Percentiles rank a stretch among this genome's conserved stretches.
phyloP scores from a whole-genome alignment of 768 basidiomycete genomes.

The Sarcodon sp. region DNA sequence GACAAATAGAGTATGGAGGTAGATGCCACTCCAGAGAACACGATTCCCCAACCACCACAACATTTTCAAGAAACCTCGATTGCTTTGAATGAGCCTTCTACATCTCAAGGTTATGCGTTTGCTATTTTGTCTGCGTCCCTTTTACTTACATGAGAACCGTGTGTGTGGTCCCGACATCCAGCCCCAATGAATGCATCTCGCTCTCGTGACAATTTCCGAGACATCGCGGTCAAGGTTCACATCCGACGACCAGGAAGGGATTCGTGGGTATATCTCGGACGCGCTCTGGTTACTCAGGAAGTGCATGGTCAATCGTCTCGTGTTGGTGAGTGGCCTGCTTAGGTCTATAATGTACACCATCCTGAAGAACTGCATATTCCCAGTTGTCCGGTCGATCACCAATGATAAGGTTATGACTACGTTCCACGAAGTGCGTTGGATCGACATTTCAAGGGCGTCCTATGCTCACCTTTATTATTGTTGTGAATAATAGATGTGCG shows the following conservation, averaged over 20 bases:
- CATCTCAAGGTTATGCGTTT: neutral
- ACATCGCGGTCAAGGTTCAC: slow-evolving; percentile 78
- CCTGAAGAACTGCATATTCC: slow-evolving; percentile 9
- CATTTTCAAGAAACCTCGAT: neutral
- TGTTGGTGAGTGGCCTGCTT: slow-evolving; percentile 43
- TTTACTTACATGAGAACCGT: too few species aligned
- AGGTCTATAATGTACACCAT: neutral
- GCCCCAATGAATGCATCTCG: neutral
- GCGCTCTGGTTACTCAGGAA: slow-evolving; percentile 68
- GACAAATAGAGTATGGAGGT: neutral
- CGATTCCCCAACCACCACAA: neutral
- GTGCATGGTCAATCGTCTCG: slow-evolving; percentile 63
- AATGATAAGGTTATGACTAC: slow-evolving; percentile 57
- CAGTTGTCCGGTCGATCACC: slow-evolving; percentile 53
- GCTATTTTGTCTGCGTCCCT: neutral
- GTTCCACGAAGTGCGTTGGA: slow-evolving; percentile 51
- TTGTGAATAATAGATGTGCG: slow-evolving; percentile 18
- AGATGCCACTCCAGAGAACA: neutral
- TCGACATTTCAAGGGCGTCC: neutral
- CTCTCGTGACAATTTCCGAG: slow-evolving; percentile 48
- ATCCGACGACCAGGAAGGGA: slow-evolving; percentile 70
- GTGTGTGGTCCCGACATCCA: too few species aligned
- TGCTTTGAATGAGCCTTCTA: neutral
- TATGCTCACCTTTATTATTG: slow-evolving; percentile 21
- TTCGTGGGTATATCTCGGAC: slow-evolving; percentile 72